Conservation (phyloP, 305 asterid species). For the Rubia tinctorum region DNA sequence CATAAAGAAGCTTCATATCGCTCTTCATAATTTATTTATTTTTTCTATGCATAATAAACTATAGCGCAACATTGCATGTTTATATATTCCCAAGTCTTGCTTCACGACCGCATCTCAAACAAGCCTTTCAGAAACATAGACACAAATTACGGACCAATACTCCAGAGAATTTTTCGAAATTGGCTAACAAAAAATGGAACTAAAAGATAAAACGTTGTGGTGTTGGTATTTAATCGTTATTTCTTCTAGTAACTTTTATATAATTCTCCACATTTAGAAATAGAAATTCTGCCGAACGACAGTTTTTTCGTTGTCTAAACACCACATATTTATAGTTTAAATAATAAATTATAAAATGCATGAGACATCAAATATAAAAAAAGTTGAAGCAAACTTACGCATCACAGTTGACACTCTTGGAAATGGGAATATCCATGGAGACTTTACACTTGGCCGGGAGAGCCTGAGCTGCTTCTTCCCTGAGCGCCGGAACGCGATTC, state of each 20-base stretch:
- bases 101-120: background rate
- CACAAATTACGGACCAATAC: no score
- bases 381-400: slow-evolving; percentile 2
- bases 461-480: slow-evolving; percentile 23
- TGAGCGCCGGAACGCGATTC: slow-evolving; percentile 8
- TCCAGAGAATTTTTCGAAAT: no score
- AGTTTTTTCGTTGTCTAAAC: no score
- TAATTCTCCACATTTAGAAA: no score
- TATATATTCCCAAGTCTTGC: background rate
- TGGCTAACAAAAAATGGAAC: no score
- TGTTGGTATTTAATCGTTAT: no score
- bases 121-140: background rate
- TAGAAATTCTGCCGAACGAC: no score
- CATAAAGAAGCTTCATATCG: background rate
- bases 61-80: background rate
- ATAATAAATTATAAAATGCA: no score
- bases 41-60: no score
- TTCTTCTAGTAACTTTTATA: no score
- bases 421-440: slow-evolving; percentile 13
- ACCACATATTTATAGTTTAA: no score
- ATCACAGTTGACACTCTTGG: slow-evolving; percentile 13
- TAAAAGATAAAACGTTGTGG: no score
- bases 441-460: slow-evolving; percentile 24
- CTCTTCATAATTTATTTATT: background rate
- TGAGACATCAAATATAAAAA: background rate